These are phyloP conservation scores for Blastobotrys persicus DNA, from an alignment of 1,139 yeast genomes.

Conservation along the genomic window DNA sequence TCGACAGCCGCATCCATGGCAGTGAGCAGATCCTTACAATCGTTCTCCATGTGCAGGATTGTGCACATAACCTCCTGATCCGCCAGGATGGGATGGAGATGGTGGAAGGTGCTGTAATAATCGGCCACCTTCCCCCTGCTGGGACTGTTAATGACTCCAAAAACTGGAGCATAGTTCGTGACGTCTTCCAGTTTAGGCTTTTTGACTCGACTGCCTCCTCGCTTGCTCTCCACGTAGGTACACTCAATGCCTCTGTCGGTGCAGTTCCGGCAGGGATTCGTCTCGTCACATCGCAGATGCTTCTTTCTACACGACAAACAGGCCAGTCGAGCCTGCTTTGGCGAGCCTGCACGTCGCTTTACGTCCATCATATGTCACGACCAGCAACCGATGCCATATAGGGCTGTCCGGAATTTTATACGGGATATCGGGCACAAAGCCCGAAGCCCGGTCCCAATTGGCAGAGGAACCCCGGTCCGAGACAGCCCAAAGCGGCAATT, in stretches of 20 bases:
- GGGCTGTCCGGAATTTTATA: too few species aligned
- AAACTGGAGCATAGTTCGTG: neutral
- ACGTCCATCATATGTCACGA: neutral
- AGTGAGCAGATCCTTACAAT: neutral
- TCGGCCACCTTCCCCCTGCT: neutral
- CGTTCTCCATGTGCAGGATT: neutral
- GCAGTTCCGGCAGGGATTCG: conserved; percentile 7
- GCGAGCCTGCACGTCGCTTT: conserved; percentile 1
- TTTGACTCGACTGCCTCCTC: conserved; percentile 7
- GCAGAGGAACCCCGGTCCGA: too few species aligned
- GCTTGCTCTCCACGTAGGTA: neutral
- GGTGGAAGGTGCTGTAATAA: neutral
- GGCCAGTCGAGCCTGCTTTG: conserved; percentile 4
- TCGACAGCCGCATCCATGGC: conserved; percentile 3
- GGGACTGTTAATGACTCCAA: neutral
- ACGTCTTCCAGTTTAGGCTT: conserved; percentile 1
- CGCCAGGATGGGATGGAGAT: neutral
- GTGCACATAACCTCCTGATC: neutral
- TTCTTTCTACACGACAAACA: conserved; percentile 5
- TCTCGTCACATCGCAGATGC: conserved; percentile 2
- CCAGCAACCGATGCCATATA: too few species aligned
- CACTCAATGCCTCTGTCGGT: conserved; percentile 5
- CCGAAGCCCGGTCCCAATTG: too few species aligned
- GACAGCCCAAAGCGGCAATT: too few species aligned
- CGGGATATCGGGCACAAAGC: too few species aligned